These are phyloP conservation scores for Viola odorata DNA, from an alignment of 345 rosid genomes.

Conservation along the genomic window DNA sequence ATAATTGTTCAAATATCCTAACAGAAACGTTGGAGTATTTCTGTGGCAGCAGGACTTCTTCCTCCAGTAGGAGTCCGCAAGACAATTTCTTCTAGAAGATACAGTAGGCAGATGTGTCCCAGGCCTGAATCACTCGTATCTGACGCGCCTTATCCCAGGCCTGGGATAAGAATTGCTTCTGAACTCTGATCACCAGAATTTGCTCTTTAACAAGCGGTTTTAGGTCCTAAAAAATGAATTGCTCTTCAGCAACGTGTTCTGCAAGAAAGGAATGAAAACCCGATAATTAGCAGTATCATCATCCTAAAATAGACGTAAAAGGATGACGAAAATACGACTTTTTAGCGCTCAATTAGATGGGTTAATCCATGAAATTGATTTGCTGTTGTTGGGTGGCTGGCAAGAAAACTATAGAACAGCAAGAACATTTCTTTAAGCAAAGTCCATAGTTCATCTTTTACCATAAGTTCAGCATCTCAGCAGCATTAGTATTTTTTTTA, in stretches of 20 bases:
- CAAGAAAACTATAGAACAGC: slow-evolving; percentile 20
- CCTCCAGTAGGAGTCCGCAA: too few species aligned
- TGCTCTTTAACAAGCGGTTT: not conserved
- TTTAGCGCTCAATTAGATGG: not conserved
- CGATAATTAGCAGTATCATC: not conserved
- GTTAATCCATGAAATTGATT: too few species aligned
- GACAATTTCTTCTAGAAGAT: too few species aligned
- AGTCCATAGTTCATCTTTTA: slow-evolving; percentile 8
- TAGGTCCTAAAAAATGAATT: not conserved
- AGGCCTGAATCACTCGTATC: too few species aligned
- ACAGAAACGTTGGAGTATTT: too few species aligned
- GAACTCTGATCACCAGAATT: too few species aligned
- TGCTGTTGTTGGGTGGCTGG: slow-evolving; percentile 17
- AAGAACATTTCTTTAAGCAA: slow-evolving; percentile 18
- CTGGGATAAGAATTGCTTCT: too few species aligned
- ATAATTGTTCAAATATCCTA: too few species aligned
- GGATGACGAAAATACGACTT: not conserved
- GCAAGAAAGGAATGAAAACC: not conserved
- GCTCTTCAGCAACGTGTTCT: not conserved
- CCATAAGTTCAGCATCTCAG: not conserved
- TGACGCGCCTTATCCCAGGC: too few species aligned
- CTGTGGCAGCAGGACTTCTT: too few species aligned
- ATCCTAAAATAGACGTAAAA: too few species aligned
- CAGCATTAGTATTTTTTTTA: not conserved
- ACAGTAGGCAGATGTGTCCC: too few species aligned